These are phyloP conservation scores for Diaporthe sp. DNA, from an alignment of 2,329 filamentous ascomycete genomes.

Conservation along the genomic window DNA sequence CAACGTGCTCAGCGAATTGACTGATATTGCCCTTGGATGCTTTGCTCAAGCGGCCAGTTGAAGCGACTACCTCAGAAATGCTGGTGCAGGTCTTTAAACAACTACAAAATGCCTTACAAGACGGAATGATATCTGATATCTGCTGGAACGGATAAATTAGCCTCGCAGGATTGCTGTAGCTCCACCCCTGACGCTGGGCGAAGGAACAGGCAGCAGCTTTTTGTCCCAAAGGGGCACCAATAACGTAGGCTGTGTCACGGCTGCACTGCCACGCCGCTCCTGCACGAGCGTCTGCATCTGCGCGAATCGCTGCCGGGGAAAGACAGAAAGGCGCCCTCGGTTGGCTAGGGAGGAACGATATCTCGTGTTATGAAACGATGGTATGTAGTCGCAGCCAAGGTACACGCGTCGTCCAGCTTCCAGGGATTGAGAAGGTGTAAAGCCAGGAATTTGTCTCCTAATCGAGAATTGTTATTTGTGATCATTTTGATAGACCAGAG, in stretches of 20 bases:
- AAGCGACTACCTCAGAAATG: not conserved
- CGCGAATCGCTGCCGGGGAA: not conserved
- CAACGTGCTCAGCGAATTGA: not conserved
- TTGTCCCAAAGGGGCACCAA: not conserved
- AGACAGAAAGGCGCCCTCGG: not conserved
- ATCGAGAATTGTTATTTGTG: not conserved
- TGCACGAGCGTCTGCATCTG: not conserved
- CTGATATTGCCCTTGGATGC: not conserved
- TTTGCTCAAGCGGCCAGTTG: not conserved
- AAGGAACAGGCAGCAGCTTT: conserved; percentile 7
- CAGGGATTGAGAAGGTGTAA: not conserved
- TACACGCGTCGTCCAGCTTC: not conserved
- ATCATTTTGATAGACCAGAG: accelerated
- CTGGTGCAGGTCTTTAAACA: not conserved
- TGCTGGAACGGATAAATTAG: not conserved
- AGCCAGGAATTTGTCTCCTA: not conserved
- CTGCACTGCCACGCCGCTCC: not conserved
- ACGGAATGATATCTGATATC: not conserved
- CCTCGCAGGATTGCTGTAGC: not conserved
- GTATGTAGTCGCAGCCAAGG: not conserved
- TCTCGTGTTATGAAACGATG: not conserved
- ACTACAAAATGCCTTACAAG: not conserved
- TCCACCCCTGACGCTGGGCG: not conserved
- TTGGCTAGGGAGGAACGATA: not conserved
- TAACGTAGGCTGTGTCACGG: not conserved